A percentile compares a stretch with the other conserved stretches of the same genome.
phyloP scores from a whole-genome alignment of 352 stramenopile species.

The Phytopythium boreale region DNA sequence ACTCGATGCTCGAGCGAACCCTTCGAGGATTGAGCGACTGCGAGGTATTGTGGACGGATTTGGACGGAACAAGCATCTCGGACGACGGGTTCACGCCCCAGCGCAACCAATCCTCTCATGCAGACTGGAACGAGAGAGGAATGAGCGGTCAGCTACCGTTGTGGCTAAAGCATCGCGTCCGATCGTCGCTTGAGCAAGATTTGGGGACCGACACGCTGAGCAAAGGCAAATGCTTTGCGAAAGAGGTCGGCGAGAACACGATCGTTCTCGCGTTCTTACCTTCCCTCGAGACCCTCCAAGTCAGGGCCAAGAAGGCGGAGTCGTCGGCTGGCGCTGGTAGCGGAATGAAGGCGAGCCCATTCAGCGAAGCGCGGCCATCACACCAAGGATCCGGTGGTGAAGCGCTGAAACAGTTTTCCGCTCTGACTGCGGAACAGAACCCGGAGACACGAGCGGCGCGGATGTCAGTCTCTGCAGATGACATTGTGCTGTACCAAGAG shows the following conservation, averaged over 20 bases:
- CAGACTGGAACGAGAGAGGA: conserved; percentile 28
- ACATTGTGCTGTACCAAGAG: conserved; percentile 85
- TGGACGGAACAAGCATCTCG: conserved; percentile 40
- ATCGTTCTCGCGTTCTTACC: conserved; percentile 81
- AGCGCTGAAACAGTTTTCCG: conserved; percentile 30
- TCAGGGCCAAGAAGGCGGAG: conserved; percentile 30
- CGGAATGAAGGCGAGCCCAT: conserved; percentile 9
- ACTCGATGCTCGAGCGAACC: conserved; percentile 85
- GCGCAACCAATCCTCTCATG: conserved; percentile 4
- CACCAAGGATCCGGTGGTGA: neutral
- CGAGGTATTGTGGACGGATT: conserved; percentile 84
- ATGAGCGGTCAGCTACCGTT: conserved; percentile 64
- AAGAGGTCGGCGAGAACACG: conserved; percentile 66
- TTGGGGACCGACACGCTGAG: conserved; percentile 37
- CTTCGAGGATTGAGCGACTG: conserved; percentile 76
- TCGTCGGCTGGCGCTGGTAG: conserved; percentile 6
- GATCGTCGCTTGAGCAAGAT: conserved; percentile 39
- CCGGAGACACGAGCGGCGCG: conserved; percentile 26
- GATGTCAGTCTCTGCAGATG: conserved; percentile 77
- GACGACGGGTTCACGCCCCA: neutral
- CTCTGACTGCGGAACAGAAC: conserved; percentile 21
- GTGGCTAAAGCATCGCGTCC: conserved; percentile 60
- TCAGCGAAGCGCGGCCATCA: conserved; percentile 8
- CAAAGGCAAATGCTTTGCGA: conserved; percentile 84
- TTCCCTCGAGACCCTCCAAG: conserved; percentile 51